Evolutionary conservation across 202 grass and related monocot genomes (phyloP).

Genomic region (Eragrostis tef): DNA sequence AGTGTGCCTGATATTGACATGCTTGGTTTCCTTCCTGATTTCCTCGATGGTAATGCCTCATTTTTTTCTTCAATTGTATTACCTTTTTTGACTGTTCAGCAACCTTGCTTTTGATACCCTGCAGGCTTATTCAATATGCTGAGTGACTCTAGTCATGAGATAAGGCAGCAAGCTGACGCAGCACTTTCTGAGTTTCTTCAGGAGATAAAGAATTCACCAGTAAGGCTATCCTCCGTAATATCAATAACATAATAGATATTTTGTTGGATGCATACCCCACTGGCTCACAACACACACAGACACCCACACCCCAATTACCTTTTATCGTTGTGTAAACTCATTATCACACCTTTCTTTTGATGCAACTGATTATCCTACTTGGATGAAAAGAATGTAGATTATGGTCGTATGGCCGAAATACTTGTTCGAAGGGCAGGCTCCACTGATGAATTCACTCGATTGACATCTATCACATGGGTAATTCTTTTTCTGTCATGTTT

Average conservation of each 20-base stretch:
- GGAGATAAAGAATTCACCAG: conserved; percentile 99
- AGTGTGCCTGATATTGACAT: conserved; percentile 99
- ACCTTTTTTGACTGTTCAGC: conserved; percentile 31
- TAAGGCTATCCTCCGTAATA: conserved; percentile 52
- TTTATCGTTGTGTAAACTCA: conserved; percentile 35
- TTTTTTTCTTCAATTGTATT: conserved; percentile 21
- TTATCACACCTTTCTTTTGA: conserved; percentile 13
- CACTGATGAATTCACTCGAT: conserved; percentile 90
- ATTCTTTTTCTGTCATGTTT: conserved; percentile 42
- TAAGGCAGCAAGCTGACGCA: conserved; percentile 96
- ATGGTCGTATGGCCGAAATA: conserved; percentile 99
- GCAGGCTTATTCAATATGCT: conserved; percentile 99
- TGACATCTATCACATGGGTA: conserved; percentile 99
- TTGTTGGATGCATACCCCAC: conserved; percentile 10
- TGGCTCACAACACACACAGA: too few relatives aligned
- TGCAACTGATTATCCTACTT: conserved; percentile 39
- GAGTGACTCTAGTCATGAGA: conserved; percentile 94
- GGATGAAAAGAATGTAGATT: conserved; percentile 92
- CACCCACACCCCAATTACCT: neutral
- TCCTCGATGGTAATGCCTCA: conserved; percentile 90
- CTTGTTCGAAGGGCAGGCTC: conserved; percentile 90
- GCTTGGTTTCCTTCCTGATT: conserved; percentile 99
- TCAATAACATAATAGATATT: conserved; percentile 18
- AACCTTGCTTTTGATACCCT: conserved; percentile 39
- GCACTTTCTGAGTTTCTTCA: conserved; percentile 99